Base-by-base conservation (phyloP, 2,329 filamentous ascomycete genomes). In the Leptographium flavum region DNA sequence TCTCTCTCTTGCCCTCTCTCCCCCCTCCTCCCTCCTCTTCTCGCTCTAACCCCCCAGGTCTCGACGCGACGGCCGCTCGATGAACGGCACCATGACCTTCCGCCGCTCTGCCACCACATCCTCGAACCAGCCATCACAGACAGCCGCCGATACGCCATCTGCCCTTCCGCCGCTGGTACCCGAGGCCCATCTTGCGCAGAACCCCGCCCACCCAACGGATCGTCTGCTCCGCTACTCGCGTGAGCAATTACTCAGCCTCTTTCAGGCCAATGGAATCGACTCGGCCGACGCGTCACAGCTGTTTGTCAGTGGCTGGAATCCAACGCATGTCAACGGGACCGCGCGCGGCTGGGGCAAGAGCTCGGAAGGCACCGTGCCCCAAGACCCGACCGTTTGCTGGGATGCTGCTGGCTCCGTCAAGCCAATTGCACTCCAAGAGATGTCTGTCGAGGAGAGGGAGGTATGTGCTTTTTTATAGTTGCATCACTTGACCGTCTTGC, bases 301-400 rank as follows among this genome's bases (percentile, higher is more conserved):
- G 46, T 88, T 82, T 57, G 74, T 83, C 54, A 71, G 78, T 45
- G 79, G 79, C 49, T 95, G 87, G 87, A 81, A 86, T 59, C 85
- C 87, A 25, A 75, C 79, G 47, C 73, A 79, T 42, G 66, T 77
- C 35, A 87, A 87, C 54, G 79, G 81, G 58, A 56, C 71, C 61
- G 55, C 75, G 61, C 63, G 79, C 60, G 74, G 76, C 45, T 94
- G 87, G 87, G 84, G 83, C 43, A 87, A 88, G 61, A 73, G 70
- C 53, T 74, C 76, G 47, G 87, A 95, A 52, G 74, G 73, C 48
- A 82, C 87, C 51, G 69, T 73, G 50, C 79, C 79, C 47, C 77
- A 83, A 56, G 87, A 90, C 38, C 85, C 88, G n/a, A 87, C 92
- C 50, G 76, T 90, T 36, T 96, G 88, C 61, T 98, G 90, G 92